phyloP scores from a whole-genome alignment of 2,329 filamentous ascomycete genomes.

The Ceratocystis huliohia region DNA sequence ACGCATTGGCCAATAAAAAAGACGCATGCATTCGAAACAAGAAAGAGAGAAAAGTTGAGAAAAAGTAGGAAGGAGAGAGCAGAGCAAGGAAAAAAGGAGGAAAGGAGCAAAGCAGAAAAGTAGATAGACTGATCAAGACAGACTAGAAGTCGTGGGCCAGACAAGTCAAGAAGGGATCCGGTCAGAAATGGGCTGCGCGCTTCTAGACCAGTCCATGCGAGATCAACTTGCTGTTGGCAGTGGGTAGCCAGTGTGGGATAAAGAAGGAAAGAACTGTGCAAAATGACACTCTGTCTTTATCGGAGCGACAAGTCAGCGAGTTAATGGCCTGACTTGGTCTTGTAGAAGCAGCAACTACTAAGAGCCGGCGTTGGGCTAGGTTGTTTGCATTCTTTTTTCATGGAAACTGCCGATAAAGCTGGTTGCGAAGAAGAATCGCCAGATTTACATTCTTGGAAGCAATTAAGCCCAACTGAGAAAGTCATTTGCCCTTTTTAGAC shows the following conservation, averaged over 20 bases:
- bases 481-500: conserved; percentile 9
- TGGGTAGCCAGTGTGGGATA: background rate
- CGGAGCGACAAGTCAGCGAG: background rate
- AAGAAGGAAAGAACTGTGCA: background rate
- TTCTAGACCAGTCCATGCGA: conserved; percentile 8
- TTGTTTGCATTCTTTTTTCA: background rate
- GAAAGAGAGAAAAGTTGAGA: background rate
- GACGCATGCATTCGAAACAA: background rate
- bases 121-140: background rate
- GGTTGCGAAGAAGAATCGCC: background rate
- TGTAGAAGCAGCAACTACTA: background rate
- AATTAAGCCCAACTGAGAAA: conserved; percentile 15
- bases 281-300: conserved; percentile 8
- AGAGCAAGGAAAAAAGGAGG: background rate
- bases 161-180: no score
- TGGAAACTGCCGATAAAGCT: background rate
- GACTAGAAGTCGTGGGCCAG: no score
- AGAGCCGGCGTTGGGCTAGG: background rate
- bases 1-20: background rate
- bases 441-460: conserved; percentile 20
- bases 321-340: background rate
- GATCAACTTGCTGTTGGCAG: background rate
- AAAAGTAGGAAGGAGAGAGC: background rate
- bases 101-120: background rate
- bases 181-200: background rate